Evolutionary conservation across 2,329 filamentous ascomycete genomes (phyloP).

Genomic region (Cercospora sojina): DNA sequence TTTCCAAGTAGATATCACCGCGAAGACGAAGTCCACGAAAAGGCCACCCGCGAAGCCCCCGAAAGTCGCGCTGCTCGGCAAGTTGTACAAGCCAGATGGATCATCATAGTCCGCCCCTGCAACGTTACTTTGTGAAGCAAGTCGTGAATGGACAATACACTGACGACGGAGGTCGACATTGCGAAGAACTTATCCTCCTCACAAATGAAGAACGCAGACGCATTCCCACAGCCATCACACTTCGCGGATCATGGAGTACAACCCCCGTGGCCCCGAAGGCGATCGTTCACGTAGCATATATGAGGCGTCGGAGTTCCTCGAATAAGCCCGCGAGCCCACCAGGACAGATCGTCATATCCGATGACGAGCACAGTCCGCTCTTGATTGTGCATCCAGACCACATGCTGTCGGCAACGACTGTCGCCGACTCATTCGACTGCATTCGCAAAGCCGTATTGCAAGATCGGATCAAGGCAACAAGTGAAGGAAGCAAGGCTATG

Average conservation of each 20-base stretch:
- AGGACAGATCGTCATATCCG: conserved; percentile 72
- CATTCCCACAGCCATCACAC: conserved; percentile 64
- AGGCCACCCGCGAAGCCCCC: conserved; percentile 16
- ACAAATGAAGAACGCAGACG: conserved; percentile 76
- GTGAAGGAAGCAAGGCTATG: conserved; percentile 73
- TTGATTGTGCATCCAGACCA: conserved; percentile 93
- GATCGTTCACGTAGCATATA: conserved; percentile 71
- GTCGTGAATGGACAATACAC: conserved; percentile 68
- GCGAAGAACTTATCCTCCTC: conserved; percentile 66
- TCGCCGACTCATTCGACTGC: conserved; percentile 95
- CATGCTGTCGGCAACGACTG: conserved; percentile 88
- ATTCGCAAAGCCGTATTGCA: conserved; percentile 88
- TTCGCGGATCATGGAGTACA: conserved; percentile 84
- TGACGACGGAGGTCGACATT: conserved; percentile 61
- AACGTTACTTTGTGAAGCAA: conserved; percentile 74
- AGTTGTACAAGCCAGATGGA: conserved; percentile 3
- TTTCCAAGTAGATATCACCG: conserved; percentile 33
- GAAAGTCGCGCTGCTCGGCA: conserved; percentile 16
- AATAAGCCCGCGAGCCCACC: conserved; percentile 30
- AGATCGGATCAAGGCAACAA: conserved; percentile 89
- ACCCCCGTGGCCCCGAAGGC: conserved; percentile 72
- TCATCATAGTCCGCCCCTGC: conserved; percentile 13
- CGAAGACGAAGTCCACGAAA: conserved; percentile 27
- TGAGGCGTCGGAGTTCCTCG: conserved; percentile 41
- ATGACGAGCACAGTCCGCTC: conserved; percentile 67